Conservation (phyloP, 345 rosid species). For the Lepidium africanum region DNA sequence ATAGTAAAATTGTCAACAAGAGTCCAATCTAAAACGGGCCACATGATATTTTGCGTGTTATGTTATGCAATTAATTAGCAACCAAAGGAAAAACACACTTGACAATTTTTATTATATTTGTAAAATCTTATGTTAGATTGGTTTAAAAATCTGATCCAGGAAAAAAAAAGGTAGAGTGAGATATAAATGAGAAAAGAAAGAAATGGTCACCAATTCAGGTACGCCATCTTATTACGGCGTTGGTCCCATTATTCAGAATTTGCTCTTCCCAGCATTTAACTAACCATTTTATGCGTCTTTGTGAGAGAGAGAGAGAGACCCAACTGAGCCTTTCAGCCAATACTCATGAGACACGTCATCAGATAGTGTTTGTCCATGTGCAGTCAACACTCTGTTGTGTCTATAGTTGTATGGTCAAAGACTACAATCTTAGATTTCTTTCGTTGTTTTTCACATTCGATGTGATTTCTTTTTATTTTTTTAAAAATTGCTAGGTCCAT, state of each 20-base stretch:
- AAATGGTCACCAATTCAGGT: slow-evolving; percentile 2
- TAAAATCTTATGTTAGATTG: not conserved
- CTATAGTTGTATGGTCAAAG: too few species aligned
- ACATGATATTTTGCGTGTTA: slow-evolving; percentile 17
- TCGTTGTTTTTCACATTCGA: too few species aligned
- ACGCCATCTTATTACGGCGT: slow-evolving; percentile 21
- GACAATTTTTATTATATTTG: not conserved
- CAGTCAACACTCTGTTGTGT: not conserved
- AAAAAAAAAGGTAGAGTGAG: too few species aligned
- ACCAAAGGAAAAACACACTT: not conserved
- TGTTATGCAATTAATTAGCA: not conserved
- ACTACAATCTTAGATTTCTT: too few species aligned
- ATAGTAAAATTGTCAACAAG: too few species aligned
- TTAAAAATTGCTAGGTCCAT: too few species aligned
- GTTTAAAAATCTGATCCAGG: not conserved
- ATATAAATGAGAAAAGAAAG: slow-evolving; percentile 4
- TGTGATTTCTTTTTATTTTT: too few species aligned
- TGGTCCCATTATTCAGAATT: slow-evolving; percentile 8
- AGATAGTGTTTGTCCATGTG: slow-evolving; percentile 1
- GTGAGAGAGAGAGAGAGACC: not conserved
- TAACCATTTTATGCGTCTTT: not conserved
- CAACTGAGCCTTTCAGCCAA: not conserved
- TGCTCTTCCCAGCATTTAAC: slow-evolving; percentile 10
- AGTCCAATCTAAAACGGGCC: not conserved
- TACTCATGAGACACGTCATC: not conserved